Conservation (phyloP, 1,284 basidiomycete species). For the Leccinum holopus region DNA sequence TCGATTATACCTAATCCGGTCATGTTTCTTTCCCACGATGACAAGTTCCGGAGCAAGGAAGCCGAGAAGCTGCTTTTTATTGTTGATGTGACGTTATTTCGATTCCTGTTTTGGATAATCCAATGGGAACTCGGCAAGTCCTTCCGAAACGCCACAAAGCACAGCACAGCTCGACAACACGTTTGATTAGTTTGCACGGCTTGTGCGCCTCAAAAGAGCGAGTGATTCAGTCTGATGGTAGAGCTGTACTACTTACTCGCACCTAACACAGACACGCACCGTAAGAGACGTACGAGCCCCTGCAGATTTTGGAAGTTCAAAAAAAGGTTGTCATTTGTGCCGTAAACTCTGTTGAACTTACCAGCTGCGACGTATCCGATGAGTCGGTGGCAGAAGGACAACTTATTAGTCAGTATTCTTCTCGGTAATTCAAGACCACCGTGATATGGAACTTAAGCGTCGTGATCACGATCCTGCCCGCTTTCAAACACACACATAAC, state of each 20-base stretch:
- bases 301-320: not conserved
- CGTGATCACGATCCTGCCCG: constrained; percentile 2
- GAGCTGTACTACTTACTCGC: not conserved
- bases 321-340: constrained; percentile 12
- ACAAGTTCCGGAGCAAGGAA: constrained; percentile 22
- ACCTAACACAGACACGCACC: not conserved
- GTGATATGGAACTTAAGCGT: not conserved
- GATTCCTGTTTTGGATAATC: constrained; percentile 2
- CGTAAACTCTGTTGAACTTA: constrained; percentile 19
- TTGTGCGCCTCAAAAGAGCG: not conserved
- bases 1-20: constrained; percentile 16
- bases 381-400: constrained; percentile 16
- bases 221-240: constrained; percentile 1
- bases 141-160: constrained; percentile 29
- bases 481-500: constrained; percentile 2
- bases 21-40: constrained; percentile 15
- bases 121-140: constrained; percentile 10
- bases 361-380: constrained; percentile 4
- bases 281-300: not conserved
- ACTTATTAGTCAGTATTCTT: constrained; percentile 17
- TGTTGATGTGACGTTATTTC: constrained; percentile 19
- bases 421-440: constrained; percentile 8
- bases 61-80: constrained; percentile 23
- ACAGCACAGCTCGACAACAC: constrained; percentile 10
- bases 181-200: constrained; percentile 2